Percentiles rank a stretch among this genome's conserved stretches.
Evolutionary conservation across 75 land plant species (phyloP).

Genomic region (Ceratopteris richardii): DNA sequence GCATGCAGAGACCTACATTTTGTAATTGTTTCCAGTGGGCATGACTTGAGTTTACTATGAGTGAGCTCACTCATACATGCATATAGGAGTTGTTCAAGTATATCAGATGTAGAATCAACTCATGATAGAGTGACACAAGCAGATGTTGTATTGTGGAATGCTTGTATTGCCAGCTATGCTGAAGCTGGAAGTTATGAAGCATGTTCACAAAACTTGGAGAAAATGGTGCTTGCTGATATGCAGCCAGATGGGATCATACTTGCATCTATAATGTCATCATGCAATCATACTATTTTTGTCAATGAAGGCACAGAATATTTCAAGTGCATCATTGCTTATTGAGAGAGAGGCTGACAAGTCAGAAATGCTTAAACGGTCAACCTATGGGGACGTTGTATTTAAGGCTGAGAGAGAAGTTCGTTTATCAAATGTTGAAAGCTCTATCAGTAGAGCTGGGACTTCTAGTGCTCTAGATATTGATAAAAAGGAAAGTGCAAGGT

Average conservation of each 20-base stretch:
- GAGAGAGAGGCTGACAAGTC: too few relatives aligned
- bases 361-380: too few relatives aligned
- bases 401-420: slow-evolving; percentile 22
- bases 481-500: slow-evolving; percentile 10
- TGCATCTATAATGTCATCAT: slow-evolving; percentile 12
- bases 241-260: slow-evolving; percentile 16
- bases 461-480: background rate
- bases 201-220: slow-evolving; percentile 3
- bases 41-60: background rate
- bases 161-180: slow-evolving; percentile 1
- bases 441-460: background rate
- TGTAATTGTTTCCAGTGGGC: background rate
- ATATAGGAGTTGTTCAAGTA: slow-evolving; percentile 4
- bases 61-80: background rate
- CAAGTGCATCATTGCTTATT: too few relatives aligned
- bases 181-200: background rate
- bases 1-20: background rate
- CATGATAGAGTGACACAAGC: background rate
- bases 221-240: slow-evolving; percentile 9
- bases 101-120: background rate
- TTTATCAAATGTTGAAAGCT: background rate
- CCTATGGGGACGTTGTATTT: slow-evolving; percentile 1
- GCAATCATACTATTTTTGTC: slow-evolving; percentile 1
- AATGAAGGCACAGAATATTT: slow-evolving; percentile 2
- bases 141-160: background rate